Evolutionary conservation across 2,329 filamentous ascomycete genomes (phyloP).

Genomic region (Aspergillus awamori): DNA sequence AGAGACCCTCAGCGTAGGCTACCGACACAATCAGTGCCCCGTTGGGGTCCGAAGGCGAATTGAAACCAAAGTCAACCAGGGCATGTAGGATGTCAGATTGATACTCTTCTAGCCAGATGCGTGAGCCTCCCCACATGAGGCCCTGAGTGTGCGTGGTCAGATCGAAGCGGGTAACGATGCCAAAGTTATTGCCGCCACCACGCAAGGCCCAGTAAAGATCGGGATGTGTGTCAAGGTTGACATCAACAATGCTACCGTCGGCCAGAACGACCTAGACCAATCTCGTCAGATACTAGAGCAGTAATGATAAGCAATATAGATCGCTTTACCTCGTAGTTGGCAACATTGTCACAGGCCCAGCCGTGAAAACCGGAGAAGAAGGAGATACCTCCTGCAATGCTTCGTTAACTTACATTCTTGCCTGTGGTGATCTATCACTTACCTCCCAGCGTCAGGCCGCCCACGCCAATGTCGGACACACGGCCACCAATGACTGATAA

Average conservation of each 20-base stretch:
- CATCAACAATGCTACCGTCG: conserved; percentile 32
- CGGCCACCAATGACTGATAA: conserved; percentile 41
- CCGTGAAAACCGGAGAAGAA: conserved; percentile 16
- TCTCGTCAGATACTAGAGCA: not conserved
- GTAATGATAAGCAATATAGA: too few species aligned
- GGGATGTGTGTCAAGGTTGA: conserved; percentile 30
- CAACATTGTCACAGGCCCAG: conserved; percentile 16
- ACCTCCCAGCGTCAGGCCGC: conserved; percentile 28
- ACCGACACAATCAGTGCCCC: conserved; percentile 41
- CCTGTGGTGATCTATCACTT: conserved; percentile 36
- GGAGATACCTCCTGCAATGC: conserved; percentile 5
- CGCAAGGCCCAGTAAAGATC: conserved; percentile 48
- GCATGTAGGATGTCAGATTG: conserved; percentile 36
- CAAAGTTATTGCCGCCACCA: conserved; percentile 46
- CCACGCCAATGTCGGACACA: conserved; percentile 25
- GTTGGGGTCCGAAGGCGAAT: conserved; percentile 32
- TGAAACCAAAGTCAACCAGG: conserved; percentile 32
- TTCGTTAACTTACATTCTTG: not conserved
- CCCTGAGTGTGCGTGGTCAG: conserved; percentile 43
- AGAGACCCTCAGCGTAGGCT: conserved; percentile 27
- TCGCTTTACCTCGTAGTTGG: conserved; percentile 13
- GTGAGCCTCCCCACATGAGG: conserved; percentile 44
- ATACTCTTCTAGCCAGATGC: conserved; percentile 32
- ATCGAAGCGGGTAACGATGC: conserved; percentile 45
- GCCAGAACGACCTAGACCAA: conserved; percentile 11